A percentile compares a stretch with the other conserved stretches of the same genome.
Conservation (phyloP, 768 basidiomycete species). For the Auriscalpium vulgare region DNA sequence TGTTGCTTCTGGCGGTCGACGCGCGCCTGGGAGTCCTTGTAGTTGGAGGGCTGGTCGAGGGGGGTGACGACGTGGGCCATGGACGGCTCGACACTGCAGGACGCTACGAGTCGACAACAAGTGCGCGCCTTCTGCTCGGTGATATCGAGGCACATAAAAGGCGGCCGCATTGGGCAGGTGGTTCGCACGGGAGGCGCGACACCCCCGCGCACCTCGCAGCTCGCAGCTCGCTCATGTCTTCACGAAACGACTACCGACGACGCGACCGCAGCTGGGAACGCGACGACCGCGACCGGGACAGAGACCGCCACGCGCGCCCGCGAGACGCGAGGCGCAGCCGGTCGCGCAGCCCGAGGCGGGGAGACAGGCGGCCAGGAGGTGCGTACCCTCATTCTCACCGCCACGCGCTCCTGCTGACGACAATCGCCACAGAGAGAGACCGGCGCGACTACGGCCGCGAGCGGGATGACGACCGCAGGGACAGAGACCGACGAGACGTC, state of each 20-base stretch:
- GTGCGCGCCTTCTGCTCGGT: no score
- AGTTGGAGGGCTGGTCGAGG: constrained; percentile 93
- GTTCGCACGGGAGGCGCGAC: no score
- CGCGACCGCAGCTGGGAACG: constrained; percentile 24
- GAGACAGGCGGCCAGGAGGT: constrained; percentile 11
- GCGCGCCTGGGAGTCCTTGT: constrained; percentile 87
- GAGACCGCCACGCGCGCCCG: constrained; percentile 6
- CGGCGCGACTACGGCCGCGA: constrained; percentile 17
- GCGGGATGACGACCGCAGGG: constrained; percentile 13
- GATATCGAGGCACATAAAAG: no score
- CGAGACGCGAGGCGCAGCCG: constrained; percentile 12
- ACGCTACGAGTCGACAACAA: no score
- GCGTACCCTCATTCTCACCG: constrained; percentile 1
- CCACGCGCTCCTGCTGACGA: constrained; percentile 12
- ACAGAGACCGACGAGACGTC: constrained; percentile 26
- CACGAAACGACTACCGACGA: constrained; percentile 23
- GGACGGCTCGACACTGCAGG: neutral
- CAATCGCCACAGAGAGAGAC: constrained; percentile 7
- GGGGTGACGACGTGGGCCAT: constrained; percentile 19
- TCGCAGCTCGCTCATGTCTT: constrained; percentile 19
- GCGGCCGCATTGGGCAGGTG: no score
- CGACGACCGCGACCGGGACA: constrained; percentile 15
- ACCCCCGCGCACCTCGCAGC: no score
- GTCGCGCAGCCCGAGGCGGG: constrained; percentile 16
- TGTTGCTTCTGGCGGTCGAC: constrained; percentile 74